phyloP scores from a whole-genome alignment of 23 red algal species.

The Chondrus crispus region DNA sequence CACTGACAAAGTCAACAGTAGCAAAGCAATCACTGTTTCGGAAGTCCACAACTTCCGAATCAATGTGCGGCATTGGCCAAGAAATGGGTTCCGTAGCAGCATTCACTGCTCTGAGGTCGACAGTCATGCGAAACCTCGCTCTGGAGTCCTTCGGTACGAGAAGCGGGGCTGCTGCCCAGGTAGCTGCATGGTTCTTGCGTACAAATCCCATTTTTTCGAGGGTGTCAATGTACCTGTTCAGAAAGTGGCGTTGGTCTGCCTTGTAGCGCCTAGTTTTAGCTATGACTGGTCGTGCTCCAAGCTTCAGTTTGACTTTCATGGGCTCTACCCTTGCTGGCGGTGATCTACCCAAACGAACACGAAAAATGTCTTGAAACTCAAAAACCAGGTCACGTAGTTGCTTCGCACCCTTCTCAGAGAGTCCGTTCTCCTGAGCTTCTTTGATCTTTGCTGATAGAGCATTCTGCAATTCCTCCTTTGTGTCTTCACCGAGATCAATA shows the following conservation, averaged over 20 bases:
- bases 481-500: neutral
- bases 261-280: neutral
- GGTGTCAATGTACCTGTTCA: neutral
- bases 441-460: neutral
- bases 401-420: neutral
- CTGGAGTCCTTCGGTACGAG: neutral
- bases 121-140: neutral
- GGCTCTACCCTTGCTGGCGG: neutral
- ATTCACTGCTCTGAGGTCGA: constrained; percentile 7
- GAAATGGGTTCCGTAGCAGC: neutral
- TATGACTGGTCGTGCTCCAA: neutral
- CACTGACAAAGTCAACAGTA: neutral
- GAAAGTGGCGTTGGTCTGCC: neutral
- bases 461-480: neutral
- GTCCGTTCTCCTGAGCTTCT: neutral
- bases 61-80: neutral
- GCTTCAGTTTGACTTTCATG: constrained; percentile 10
- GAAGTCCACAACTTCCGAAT: neutral
- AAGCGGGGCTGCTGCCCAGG: neutral
- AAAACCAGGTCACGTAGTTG: neutral
- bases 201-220: neutral
- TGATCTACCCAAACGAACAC: neutral
- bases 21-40: neutral
- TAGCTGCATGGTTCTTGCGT: neutral
- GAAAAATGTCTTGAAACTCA: neutral